These are phyloP conservation scores for Aspergillus melleus DNA, from an alignment of 2,329 filamentous ascomycete genomes.

Conservation along the genomic window DNA sequence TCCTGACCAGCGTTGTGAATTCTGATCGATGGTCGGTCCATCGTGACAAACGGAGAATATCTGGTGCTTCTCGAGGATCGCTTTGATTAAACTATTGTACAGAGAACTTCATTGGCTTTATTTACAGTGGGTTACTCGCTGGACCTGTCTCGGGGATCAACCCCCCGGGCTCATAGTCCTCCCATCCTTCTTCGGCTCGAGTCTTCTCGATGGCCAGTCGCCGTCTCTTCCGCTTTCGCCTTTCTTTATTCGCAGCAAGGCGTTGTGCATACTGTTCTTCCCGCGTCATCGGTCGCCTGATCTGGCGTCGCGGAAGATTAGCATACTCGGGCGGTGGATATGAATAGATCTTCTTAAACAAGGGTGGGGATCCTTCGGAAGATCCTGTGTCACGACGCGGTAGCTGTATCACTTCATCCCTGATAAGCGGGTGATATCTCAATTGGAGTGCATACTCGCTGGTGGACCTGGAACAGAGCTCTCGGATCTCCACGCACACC, in stretches of 20 bases:
- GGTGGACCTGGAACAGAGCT: conserved; percentile 28
- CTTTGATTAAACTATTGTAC: not conserved
- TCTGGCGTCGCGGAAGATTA: conserved; percentile 4
- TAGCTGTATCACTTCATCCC: conserved; percentile 8
- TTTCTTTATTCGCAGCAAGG: conserved; percentile 19
- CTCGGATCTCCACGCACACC: conserved; percentile 28
- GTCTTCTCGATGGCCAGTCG: conserved; percentile 17
- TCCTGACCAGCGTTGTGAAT: no score
- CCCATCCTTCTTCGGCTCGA: conserved; percentile 23
- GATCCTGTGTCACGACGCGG: conserved; percentile 1
- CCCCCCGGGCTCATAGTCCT: conserved; percentile 21
- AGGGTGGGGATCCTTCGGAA: not conserved
- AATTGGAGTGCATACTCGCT: conserved; percentile 33
- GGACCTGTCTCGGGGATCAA: conserved; percentile 16
- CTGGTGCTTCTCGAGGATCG: not conserved
- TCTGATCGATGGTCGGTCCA: no score
- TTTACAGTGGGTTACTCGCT: not conserved
- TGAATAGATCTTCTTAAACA: not conserved
- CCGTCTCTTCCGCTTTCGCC: conserved; percentile 24
- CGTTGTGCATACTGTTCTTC: conserved; percentile 16
- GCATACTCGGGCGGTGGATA: conserved; percentile 1
- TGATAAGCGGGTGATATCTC: conserved; percentile 30
- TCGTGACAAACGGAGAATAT: not conserved
- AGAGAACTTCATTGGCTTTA: not conserved
- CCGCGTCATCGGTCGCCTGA: conserved; percentile 5